Evolutionary conservation across 441 rosid genomes (phyloP), one percentile per base, ranked within the genome.

Genomic region (Populus hybrid): DNA sequence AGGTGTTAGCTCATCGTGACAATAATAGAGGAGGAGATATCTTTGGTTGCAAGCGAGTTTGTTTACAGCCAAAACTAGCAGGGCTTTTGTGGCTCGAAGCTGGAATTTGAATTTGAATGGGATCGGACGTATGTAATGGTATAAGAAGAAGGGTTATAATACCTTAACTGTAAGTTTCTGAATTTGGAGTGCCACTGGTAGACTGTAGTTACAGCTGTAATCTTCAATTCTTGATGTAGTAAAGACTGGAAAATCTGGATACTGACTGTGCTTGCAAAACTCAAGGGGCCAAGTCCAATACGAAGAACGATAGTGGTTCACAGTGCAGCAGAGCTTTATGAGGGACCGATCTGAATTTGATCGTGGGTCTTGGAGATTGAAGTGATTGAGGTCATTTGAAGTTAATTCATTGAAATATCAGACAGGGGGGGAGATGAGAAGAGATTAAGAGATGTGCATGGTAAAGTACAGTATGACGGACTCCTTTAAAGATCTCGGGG

Each of bases 1-100:
- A 2, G 56, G 56, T 70, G 20, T 66, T 64, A 66, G 69, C 38
- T 74, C 11, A 21, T 82, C n/a, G 68, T 29, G 12, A 64, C 74
- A 72, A 35, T 7, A 7, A 56, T 7, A 71, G 64, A 77, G 64
- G 61, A 4, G 5, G 50, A 29, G 31, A 29, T 64, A 28, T 38
- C 71, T 66, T 77, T 82, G 68, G 56, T 63, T 24, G 10, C 28
- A 74, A 64, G 26, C 31, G 31, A 29, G 31, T 61, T 75, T 18
- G 65, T 69, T 66, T 79, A 10, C 75, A 35, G 68, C 65, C 53
- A 29, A 74, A 77, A 69, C 24, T 68, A 16, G 64, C 35, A n/a
- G 35, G 67, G 16, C 63, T 16, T 64, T 75, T 42, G 40, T 21
- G 36, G 38, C 20, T 2, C 4, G 18, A 21, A 28, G 45, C 33